Conservation (phyloP, 2,329 filamentous ascomycete species). For the Emmonsiellopsis sp. region DNA sequence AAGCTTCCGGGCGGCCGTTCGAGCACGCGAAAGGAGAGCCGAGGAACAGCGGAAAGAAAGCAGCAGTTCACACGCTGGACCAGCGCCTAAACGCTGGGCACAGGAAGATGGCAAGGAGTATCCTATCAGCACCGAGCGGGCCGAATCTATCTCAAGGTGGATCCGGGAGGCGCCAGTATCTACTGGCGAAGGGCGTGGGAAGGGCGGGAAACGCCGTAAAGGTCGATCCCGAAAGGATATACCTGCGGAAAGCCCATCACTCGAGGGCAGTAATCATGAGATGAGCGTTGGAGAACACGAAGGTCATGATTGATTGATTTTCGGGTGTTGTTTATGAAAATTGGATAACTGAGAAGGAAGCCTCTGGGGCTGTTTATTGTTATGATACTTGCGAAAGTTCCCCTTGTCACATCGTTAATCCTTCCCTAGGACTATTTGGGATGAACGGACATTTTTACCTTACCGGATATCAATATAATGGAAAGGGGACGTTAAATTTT, state of each 20-base stretch:
- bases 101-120: constrained; percentile 60
- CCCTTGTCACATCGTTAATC: too few species aligned
- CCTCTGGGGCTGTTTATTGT: not conserved
- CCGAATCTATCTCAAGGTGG: constrained; percentile 61
- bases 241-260: not conserved
- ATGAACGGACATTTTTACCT: too few species aligned
- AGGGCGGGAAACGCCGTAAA: constrained; percentile 7
- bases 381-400: not conserved
- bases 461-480: too few species aligned
- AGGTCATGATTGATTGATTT: not conserved
- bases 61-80: constrained; percentile 13
- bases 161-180: constrained; percentile 48
- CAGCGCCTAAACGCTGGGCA: constrained; percentile 46
- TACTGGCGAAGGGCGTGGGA: constrained; percentile 8
- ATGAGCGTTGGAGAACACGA: constrained; percentile 6
- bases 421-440: too few species aligned
- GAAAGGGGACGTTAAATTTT: too few species aligned
- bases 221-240: not conserved
- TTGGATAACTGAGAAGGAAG: not conserved
- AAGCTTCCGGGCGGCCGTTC: constrained; percentile 53
- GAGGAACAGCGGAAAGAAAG: constrained; percentile 18
- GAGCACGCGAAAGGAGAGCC: constrained; percentile 48
- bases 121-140: constrained; percentile 59
- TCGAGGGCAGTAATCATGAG: constrained; percentile 6
- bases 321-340: not conserved